phyloP scores from a whole-genome alignment of 2,329 filamentous ascomycete genomes.

The Thelonectria discophora region DNA sequence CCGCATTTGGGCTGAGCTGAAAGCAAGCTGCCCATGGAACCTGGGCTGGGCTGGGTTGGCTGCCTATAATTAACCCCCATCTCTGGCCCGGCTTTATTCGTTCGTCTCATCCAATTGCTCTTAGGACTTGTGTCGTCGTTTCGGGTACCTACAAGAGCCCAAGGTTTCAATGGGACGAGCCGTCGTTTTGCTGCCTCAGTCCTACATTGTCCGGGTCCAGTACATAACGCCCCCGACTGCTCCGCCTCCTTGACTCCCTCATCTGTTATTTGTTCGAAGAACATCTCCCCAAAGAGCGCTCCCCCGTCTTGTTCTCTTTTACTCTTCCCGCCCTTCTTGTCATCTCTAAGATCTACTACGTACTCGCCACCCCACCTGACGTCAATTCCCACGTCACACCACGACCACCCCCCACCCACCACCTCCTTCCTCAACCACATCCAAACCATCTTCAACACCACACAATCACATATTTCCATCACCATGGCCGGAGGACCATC shows the following conservation, averaged over 20 bases:
- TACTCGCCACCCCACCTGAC: conserved; percentile 27
- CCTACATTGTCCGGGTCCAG: not conserved
- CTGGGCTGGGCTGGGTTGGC: conserved; percentile 2
- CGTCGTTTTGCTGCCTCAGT: conserved; percentile 11
- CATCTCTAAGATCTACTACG: too few relatives aligned
- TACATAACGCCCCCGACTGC: conserved; percentile 7
- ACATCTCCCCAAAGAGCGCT: not conserved
- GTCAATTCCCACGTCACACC: conserved; percentile 28
- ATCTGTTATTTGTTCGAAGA: not conserved
- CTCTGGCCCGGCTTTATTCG: conserved; percentile 1
- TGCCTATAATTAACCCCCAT: not conserved
- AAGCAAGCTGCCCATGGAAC: conserved; percentile 12
- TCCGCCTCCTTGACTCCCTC: conserved; percentile 7
- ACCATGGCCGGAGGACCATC: conserved; percentile 33
- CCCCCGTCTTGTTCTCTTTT: not conserved
- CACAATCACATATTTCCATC: not conserved
- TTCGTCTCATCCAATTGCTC: not conserved
- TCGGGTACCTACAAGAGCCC: not conserved
- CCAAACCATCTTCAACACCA: not conserved
- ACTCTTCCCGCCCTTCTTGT: not conserved
- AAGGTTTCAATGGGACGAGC: not conserved
- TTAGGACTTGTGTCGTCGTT: conserved; percentile 5
- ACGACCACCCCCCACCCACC: conserved; percentile 9
- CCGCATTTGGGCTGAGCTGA: not conserved
- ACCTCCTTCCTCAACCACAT: conserved; percentile 2